Evolutionary conservation across 371 early-diverging fungal species (phyloP).

Genomic region (Apophysomyces trapeziformis): DNA sequence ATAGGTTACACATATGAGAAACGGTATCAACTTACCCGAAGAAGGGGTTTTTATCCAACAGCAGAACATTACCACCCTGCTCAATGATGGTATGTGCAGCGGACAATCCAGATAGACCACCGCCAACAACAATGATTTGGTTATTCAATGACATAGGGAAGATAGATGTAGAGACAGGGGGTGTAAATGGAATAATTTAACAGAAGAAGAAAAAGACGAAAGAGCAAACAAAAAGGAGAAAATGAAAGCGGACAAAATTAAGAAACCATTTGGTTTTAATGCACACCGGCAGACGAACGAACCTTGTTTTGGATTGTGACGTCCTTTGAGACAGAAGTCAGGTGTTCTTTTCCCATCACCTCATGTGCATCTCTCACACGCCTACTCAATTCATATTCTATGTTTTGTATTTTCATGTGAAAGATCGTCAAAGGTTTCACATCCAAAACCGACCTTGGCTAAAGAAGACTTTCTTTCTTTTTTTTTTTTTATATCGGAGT

Average conservation of each 20-base stretch:
- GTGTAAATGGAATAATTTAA: constrained; percentile 11
- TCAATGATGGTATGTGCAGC: constrained; percentile 88
- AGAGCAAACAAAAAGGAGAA: constrained; percentile 10
- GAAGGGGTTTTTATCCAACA: constrained; percentile 91
- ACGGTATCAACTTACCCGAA: constrained; percentile 60
- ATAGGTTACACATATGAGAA: constrained; percentile 9
- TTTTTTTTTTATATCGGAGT: background rate
- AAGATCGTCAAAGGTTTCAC: constrained; percentile 10
- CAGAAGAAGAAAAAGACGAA: constrained; percentile 6
- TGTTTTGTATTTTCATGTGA: constrained; percentile 1
- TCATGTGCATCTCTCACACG: constrained; percentile 9
- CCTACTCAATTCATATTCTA: background rate
- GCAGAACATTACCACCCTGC: constrained; percentile 84
- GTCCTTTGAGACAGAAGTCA: constrained; percentile 8
- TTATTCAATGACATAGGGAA: constrained; percentile 43
- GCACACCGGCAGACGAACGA: background rate
- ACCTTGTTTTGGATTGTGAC: constrained; percentile 5
- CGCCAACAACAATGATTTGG: constrained; percentile 89
- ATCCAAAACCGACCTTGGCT: background rate
- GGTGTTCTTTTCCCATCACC: constrained; percentile 7
- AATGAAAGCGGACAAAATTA: constrained; percentile 5
- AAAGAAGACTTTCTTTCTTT: background rate
- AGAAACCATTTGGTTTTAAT: constrained; percentile 11
- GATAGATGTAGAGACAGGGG: background rate
- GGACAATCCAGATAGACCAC: constrained; percentile 89